Percentiles rank a stretch among this genome's conserved stretches.
Evolutionary conservation across 2,329 filamentous ascomycete genomes (phyloP).

Genomic region (Teratosphaeria pseudoeucalypti): DNA sequence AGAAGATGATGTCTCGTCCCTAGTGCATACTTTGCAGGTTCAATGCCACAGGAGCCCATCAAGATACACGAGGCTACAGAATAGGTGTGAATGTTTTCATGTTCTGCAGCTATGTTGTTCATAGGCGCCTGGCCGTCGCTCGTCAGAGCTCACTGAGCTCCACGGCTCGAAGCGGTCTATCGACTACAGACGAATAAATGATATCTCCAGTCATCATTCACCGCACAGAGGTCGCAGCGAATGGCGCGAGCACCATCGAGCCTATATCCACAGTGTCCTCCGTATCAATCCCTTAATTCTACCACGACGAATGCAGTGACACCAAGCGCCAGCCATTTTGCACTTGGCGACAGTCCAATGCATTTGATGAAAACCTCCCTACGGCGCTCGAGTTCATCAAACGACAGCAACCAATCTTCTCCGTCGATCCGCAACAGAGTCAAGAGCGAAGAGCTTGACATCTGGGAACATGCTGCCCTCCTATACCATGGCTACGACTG

Average conservation of each 20-base stretch:
- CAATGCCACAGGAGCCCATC: neutral
- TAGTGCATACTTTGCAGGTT: neutral
- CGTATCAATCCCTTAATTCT: neutral
- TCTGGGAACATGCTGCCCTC: slow-evolving; percentile 26
- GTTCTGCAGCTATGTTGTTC: neutral
- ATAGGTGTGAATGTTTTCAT: neutral
- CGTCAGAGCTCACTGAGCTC: neutral
- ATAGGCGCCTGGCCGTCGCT: neutral
- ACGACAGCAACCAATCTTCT: neutral
- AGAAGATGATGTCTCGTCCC: neutral
- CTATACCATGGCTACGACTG: slow-evolving; percentile 25
- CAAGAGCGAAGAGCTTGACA: slow-evolving; percentile 13
- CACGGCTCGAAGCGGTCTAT: neutral
- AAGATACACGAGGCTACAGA: neutral
- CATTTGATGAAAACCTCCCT: neutral
- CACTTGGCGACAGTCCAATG: neutral
- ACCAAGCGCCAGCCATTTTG: neutral
- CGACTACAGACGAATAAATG: neutral
- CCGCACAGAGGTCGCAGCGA: neutral
- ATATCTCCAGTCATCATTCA: neutral
- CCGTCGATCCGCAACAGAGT: slow-evolving; percentile 1
- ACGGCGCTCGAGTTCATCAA: neutral
- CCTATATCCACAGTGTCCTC: neutral
- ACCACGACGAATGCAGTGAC: neutral
- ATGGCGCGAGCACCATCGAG: neutral